phyloP scores from a whole-genome alignment of 257 asterid species.

The Solanum microdontum region DNA sequence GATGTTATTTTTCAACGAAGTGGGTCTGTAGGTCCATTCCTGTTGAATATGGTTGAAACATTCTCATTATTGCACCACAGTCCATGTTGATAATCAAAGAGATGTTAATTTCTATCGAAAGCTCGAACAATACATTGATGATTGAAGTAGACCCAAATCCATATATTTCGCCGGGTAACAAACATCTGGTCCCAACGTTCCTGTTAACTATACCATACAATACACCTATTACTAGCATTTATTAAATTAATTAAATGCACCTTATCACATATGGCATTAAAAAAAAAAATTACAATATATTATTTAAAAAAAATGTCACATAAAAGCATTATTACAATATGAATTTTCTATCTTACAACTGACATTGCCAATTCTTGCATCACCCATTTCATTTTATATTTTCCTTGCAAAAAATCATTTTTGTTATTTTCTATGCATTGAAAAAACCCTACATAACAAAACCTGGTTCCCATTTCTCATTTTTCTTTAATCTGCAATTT shows the following conservation, averaged over 20 bases:
- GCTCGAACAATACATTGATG: background rate
- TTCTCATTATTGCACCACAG: too few relatives aligned
- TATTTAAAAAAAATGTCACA: background rate
- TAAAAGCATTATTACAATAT: background rate
- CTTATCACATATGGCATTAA: background rate
- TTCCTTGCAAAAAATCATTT: background rate
- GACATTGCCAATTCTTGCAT: background rate
- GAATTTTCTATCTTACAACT: background rate
- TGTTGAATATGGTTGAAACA: too few relatives aligned
- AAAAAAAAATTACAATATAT: background rate
- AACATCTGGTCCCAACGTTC: background rate
- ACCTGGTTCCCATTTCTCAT: background rate
- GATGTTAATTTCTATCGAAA: background rate
- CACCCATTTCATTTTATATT: background rate
- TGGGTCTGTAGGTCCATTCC: too few relatives aligned
- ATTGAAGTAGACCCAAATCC: background rate
- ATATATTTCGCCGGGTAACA: background rate
- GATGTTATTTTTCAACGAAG: too few relatives aligned
- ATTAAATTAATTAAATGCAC: background rate
- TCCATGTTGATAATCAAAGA: too few relatives aligned
- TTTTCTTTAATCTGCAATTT: background rate
- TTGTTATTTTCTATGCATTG: constrained; percentile 1
- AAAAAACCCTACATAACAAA: background rate
- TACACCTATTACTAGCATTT: background rate
- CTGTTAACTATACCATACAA: background rate